These are phyloP conservation scores for Aureobasidium zeae DNA, from an alignment of 2,329 filamentous ascomycete species.

Conservation along the genomic window DNA sequence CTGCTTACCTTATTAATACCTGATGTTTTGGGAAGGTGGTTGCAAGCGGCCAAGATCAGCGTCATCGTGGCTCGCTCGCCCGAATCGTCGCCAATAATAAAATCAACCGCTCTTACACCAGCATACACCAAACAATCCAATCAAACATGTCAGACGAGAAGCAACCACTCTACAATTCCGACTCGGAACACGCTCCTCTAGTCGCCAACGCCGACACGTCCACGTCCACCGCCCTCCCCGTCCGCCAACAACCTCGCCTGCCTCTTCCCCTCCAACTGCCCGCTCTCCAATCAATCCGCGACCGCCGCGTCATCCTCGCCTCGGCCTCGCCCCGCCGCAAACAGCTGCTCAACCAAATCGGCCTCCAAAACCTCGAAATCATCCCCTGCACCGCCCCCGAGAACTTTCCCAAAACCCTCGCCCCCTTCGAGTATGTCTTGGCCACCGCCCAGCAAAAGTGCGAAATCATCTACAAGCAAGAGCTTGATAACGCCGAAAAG, in stretches of 20 bases:
- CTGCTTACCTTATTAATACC: too few relatives aligned
- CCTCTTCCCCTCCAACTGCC: constrained; percentile 69
- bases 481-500: constrained; percentile 48
- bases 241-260: constrained; percentile 32
- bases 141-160: constrained; percentile 24
- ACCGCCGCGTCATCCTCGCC: constrained; percentile 77
- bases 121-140: background rate
- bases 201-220: constrained; percentile 18
- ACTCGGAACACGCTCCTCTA: constrained; percentile 20
- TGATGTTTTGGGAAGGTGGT: too few relatives aligned
- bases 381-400: constrained; percentile 76
- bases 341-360: constrained; percentile 68
- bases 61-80: too few relatives aligned
- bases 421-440: constrained; percentile 83
- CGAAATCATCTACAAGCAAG: constrained; percentile 57
- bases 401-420: constrained; percentile 69
- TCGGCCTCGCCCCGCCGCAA: constrained; percentile 79
- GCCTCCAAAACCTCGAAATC: constrained; percentile 73
- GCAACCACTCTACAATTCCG: constrained; percentile 32
- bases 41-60: too few relatives aligned
- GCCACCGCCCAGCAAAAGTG: constrained; percentile 79
- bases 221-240: constrained; percentile 21
- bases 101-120: too few relatives aligned
- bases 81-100: too few relatives aligned
- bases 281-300: constrained; percentile 64